Conservation (phyloP, 495 filamentous ascomycete species). For the Neurospora discreta region DNA sequence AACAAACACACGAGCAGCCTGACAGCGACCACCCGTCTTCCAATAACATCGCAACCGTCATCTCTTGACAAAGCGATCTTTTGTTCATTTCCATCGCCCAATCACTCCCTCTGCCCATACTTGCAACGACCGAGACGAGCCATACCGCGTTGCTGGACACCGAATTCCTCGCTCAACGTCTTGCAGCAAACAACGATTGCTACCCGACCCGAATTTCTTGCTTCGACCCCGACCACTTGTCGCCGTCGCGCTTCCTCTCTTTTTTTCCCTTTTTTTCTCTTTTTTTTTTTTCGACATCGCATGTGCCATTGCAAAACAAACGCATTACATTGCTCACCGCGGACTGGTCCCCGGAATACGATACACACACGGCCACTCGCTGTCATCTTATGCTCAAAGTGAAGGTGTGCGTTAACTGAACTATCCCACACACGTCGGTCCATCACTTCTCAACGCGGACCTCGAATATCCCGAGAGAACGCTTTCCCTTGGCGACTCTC, state of each 20-base stretch:
- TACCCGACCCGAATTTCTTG: neutral
- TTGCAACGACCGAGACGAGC: neutral
- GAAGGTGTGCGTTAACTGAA: slow-evolving; percentile 15
- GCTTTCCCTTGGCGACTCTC: slow-evolving; percentile 7
- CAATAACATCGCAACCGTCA: neutral
- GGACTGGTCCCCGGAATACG: neutral
- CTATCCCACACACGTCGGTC: slow-evolving; percentile 10
- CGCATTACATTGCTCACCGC: neutral
- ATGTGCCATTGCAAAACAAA: neutral
- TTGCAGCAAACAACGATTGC: neutral
- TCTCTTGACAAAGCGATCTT: no score
- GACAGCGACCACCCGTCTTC: neutral
- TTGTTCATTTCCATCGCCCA: neutral
- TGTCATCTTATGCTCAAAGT: slow-evolving; percentile 9
- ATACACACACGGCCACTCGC: neutral
- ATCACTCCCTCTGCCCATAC: neutral
- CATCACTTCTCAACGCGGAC: slow-evolving; percentile 7
- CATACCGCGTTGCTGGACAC: neutral
- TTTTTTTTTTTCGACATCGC: neutral
- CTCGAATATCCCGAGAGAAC: neutral
- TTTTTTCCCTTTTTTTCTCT: no score
- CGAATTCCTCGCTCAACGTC: neutral
- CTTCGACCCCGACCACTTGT: neutral
- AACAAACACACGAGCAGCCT: neutral
- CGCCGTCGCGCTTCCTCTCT: neutral